Percentiles rank a stretch among this genome's conserved stretches.
phyloP scores from a whole-genome alignment of 78 protist genomes.

The Chrysochromulina parva region DNA sequence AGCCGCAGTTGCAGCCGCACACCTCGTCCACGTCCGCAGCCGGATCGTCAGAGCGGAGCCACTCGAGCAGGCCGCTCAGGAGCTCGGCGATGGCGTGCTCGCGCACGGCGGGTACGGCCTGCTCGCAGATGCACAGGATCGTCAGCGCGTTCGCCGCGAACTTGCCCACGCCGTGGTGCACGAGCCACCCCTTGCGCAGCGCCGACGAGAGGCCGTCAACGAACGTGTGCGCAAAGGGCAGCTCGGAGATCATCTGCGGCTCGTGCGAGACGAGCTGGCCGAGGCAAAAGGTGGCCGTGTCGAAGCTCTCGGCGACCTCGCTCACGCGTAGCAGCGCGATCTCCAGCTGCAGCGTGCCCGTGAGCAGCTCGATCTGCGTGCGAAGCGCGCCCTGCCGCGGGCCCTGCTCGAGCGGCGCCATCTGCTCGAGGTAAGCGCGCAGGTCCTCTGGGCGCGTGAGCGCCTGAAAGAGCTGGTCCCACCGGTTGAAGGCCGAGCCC shows the following conservation, averaged over 20 bases:
- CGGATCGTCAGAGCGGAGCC: not conserved
- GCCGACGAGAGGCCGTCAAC: constrained; percentile 16
- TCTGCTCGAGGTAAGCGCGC: not conserved
- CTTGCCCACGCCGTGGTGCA: constrained; percentile 43
- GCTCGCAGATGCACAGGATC: constrained; percentile 31
- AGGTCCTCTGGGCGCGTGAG: not conserved
- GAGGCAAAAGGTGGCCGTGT: constrained; percentile 33
- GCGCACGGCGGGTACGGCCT: constrained; percentile 7
- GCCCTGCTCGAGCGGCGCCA: too few species aligned
- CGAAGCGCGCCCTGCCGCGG: not conserved
- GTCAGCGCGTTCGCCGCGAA: constrained; percentile 48
- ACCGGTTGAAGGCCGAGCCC: not conserved
- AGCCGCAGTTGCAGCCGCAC: constrained; percentile 25
- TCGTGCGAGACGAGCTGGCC: constrained; percentile 49
- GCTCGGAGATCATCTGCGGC: constrained; percentile 26
- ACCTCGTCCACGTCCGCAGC: not conserved
- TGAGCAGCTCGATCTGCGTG: not conserved
- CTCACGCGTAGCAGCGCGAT: not conserved
- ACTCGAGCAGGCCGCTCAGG: constrained; percentile 1
- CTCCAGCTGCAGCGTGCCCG: not conserved
- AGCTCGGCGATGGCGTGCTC: not conserved
- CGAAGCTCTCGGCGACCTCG: constrained; percentile 26
- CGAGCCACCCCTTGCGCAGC: constrained; percentile 25
- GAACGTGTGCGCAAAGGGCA: constrained; percentile 19
- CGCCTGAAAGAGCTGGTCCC: not conserved